phyloP scores from a whole-genome alignment of 805 yeast genomes.

The Phaffomyces opuntiae region DNA sequence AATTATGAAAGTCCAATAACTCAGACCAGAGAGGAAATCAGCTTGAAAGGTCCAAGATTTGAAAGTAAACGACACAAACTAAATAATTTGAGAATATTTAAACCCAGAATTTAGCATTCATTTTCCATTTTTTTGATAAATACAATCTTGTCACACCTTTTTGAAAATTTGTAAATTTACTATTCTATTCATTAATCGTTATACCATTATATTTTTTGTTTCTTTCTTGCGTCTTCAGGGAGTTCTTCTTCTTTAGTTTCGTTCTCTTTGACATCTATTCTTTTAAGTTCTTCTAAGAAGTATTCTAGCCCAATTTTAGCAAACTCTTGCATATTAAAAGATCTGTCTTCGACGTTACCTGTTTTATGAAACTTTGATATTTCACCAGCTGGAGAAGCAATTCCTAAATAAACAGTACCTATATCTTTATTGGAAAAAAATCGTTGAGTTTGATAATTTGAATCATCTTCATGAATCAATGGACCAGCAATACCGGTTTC shows the following conservation, averaged over 20 bases:
- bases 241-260: neutral
- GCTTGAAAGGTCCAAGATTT: no score
- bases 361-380: constrained; percentile 41
- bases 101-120: no score
- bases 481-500: constrained; percentile 93
- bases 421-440: constrained; percentile 31
- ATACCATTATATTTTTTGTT: constrained; percentile 1
- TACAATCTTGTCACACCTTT: no score
- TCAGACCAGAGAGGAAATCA: no score
- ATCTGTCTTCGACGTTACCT: constrained; percentile 38
- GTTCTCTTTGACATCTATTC: constrained; percentile 6
- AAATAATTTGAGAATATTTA: no score
- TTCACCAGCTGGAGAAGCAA: constrained; percentile 59
- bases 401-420: constrained; percentile 69
- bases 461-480: constrained; percentile 31
- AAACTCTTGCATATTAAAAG: constrained; percentile 68
- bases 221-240: constrained; percentile 1
- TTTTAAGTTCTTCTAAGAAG: constrained; percentile 42
- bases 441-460: neutral
- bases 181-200: neutral
- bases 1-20: no score
- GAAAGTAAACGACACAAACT: no score
- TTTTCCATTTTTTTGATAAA: no score
- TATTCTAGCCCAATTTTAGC: constrained; percentile 62
- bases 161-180: no score